These are phyloP conservation scores for Musa itinerans DNA, from an alignment of 176 grass and related monocot genomes.

Conservation along the genomic window DNA sequence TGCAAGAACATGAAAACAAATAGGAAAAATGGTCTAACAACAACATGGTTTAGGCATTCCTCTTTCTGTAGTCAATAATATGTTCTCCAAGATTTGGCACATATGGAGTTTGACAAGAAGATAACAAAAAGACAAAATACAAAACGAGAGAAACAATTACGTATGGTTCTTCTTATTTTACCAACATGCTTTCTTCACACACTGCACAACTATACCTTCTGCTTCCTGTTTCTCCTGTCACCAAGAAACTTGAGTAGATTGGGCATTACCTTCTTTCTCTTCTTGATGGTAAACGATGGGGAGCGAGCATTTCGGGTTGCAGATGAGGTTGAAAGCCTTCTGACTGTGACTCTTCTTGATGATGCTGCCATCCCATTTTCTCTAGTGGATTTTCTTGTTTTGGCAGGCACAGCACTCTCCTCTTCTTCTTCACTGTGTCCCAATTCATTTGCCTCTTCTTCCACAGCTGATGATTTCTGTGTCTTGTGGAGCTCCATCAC, in stretches of 20 bases:
- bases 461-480: constrained; percentile 18
- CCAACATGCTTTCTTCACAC: not conserved
- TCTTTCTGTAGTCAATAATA: not conserved
- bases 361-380: constrained; percentile 26
- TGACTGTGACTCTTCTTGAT: constrained; percentile 23
- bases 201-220: not conserved
- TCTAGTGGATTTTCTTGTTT: constrained; percentile 32
- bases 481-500: constrained; percentile 16
- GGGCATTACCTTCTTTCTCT: constrained; percentile 67
- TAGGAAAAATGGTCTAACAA: too few species aligned
- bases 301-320: constrained; percentile 30
- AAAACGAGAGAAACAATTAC: not conserved
- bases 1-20: too few species aligned
- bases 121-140: not conserved
- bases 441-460: constrained; percentile 29
- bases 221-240: constrained; percentile 9
- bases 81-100: not conserved
- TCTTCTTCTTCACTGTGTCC: constrained; percentile 19
- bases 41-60: too few species aligned
- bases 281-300: constrained; percentile 61
- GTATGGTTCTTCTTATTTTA: not conserved
- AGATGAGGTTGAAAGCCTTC: constrained; percentile 32
- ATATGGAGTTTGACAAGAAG: not conserved
- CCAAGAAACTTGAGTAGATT: constrained; percentile 69
- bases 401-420: constrained; percentile 25